phyloP scores from a whole-genome alignment of 441 rosid genomes.

The Erysimum pusillum region DNA sequence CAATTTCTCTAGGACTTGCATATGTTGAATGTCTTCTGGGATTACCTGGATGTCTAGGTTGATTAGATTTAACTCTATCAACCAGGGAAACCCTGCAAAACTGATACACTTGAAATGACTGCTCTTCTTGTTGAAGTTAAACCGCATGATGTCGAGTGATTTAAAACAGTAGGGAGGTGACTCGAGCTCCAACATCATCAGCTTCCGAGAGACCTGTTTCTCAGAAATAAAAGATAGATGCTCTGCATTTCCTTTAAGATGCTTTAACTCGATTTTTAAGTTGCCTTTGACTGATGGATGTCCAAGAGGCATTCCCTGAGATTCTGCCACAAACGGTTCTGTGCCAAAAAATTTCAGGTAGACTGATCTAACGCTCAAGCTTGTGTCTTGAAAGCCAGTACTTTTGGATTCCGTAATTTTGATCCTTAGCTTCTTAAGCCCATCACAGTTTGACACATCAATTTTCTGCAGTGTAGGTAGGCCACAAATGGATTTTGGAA shows the following conservation, averaged over 20 bases:
- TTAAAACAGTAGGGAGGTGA: not conserved
- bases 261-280: not conserved
- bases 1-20: not conserved
- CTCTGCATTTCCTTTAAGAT: constrained; percentile 19
- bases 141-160: constrained; percentile 30
- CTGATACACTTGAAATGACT: not conserved
- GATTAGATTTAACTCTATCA: constrained; percentile 17
- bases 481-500: constrained; percentile 10
- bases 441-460: constrained; percentile 26
- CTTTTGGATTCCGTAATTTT: not conserved
- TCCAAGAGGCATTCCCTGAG: not conserved
- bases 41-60: not conserved
- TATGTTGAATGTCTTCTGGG: not conserved
- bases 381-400: not conserved
- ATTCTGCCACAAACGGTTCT: not conserved
- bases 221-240: constrained; percentile 11
- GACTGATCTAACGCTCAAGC: not conserved
- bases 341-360: not conserved
- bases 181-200: not conserved
- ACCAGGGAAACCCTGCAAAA: constrained; percentile 1
- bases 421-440: not conserved
- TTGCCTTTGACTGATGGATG: constrained; percentile 20
- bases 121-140: not conserved
- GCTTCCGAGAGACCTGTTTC: not conserved
- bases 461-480: constrained; percentile 6